phyloP scores from a whole-genome alignment of 148 eudicot species.

The Nepenthes gracilis region DNA sequence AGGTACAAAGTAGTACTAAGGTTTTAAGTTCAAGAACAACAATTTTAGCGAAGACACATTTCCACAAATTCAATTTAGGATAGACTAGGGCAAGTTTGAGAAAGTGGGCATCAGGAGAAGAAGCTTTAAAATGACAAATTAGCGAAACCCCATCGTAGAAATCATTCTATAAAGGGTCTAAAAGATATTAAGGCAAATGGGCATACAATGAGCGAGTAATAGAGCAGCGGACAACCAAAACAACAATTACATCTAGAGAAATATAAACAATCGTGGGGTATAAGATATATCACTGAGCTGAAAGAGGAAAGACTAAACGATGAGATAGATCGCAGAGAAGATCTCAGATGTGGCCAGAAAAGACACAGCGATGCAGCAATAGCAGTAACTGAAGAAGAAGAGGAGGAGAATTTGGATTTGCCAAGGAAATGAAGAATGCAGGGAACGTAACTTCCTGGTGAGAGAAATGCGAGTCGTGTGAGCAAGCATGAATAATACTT shows the following conservation, averaged over 20 bases:
- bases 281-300: neutral
- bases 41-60: slow-evolving; percentile 41
- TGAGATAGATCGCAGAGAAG: no score
- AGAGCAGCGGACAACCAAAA: neutral
- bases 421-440: no score
- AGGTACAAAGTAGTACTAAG: neutral
- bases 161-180: slow-evolving; percentile 6
- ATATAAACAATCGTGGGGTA: neutral
- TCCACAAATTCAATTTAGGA: neutral
- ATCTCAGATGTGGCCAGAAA: no score
- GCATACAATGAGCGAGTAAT: slow-evolving; percentile 9
- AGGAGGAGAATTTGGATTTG: no score
- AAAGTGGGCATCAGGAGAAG: slow-evolving; percentile 19
- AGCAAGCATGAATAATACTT: no score
- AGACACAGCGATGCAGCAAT: no score
- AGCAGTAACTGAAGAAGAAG: no score
- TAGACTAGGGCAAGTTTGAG: slow-evolving; percentile 12
- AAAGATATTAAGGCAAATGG: slow-evolving; percentile 22
- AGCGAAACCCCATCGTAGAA: slow-evolving; percentile 32
- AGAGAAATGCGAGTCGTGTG: no score
- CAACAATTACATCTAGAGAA: slow-evolving; percentile 16
- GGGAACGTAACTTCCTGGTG: no score
- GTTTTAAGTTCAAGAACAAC: slow-evolving; percentile 6
- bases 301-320: neutral
- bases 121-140: slow-evolving; percentile 5